A percentile compares a stretch with the other conserved stretches of the same genome.
phyloP scores from a whole-genome alignment of 441 rosid genomes.

The Cnidoscolus chayamansa region DNA sequence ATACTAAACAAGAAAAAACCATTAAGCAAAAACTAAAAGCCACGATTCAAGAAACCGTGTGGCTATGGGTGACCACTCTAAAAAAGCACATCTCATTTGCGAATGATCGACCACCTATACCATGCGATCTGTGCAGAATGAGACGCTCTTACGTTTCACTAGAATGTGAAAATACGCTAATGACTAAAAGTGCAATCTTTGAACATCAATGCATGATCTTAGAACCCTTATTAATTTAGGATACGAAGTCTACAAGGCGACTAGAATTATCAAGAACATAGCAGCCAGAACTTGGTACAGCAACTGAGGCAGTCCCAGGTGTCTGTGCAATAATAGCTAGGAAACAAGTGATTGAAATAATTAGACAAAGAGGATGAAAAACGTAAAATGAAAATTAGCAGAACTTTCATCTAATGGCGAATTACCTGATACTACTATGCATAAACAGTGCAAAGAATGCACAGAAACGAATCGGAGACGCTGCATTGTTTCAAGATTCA shows the following conservation, averaged over 20 bases:
- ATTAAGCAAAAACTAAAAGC: neutral
- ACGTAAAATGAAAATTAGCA: neutral
- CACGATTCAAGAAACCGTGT: neutral
- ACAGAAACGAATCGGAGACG: neutral
- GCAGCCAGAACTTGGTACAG: conserved; percentile 68
- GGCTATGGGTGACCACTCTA: neutral
- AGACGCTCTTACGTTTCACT: neutral
- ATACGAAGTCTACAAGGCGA: conserved; percentile 88
- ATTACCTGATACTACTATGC: neutral
- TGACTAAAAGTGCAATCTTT: neutral
- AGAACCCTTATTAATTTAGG: conserved; percentile 31
- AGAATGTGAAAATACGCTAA: neutral
- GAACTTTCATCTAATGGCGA: neutral
- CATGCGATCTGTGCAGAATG: neutral
- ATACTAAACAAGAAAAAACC: neutral
- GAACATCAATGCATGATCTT: neutral
- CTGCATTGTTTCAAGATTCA: conserved; percentile 13
- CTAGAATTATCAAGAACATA: conserved; percentile 84
- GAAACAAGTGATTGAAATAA: conserved; percentile 2
- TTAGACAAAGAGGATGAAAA: neutral
- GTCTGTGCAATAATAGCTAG: conserved; percentile 46
- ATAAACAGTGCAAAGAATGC: neutral
- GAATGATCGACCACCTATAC: neutral
- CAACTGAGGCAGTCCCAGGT: conserved; percentile 41
- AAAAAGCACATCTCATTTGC: neutral